phyloP scores from a whole-genome alignment of 805 yeast species.

The Kluyveromyces starmeri region DNA sequence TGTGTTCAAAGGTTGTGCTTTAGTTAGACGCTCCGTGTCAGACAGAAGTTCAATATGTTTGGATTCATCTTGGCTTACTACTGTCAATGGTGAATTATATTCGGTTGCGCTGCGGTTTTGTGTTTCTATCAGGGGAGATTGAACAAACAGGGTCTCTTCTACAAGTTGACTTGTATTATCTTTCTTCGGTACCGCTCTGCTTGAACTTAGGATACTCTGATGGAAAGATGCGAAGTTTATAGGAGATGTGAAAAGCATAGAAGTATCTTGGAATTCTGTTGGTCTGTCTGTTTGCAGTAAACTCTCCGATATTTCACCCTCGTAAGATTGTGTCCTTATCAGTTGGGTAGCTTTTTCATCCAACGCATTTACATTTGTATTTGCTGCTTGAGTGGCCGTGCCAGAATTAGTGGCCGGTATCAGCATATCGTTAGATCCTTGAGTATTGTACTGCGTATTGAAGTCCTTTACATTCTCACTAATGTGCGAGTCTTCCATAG shows the following conservation, averaged over 20 bases:
- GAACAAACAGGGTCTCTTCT: constrained; percentile 1
- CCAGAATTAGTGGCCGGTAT: constrained; percentile 5
- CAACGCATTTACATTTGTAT: constrained; percentile 2
- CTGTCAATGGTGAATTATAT: neutral
- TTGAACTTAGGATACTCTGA: neutral
- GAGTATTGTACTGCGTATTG: neutral
- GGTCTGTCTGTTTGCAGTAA: neutral
- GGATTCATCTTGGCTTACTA: neutral
- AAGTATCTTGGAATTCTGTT: constrained; percentile 4
- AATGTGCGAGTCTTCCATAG: neutral
- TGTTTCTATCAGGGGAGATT: neutral
- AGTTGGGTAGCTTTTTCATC: constrained; percentile 1
- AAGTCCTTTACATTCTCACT: neutral
- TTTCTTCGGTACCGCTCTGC: neutral
- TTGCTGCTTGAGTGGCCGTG: constrained; percentile 3
- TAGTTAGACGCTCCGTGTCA: too few relatives aligned
- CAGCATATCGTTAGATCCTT: constrained; percentile 1
- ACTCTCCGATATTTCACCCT: constrained; percentile 1
- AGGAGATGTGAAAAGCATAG: constrained; percentile 6
- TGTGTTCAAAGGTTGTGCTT: too few relatives aligned
- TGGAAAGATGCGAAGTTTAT: constrained; percentile 4
- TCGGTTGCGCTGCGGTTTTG: too few relatives aligned
- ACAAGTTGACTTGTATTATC: neutral
- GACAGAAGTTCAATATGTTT: too few relatives aligned
- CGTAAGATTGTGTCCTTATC: neutral